Evolutionary conservation across 169 alveolate genomes (phyloP), one percentile per base, ranked within the genome.

Genomic region (Plasmodium blacklocki): DNA sequence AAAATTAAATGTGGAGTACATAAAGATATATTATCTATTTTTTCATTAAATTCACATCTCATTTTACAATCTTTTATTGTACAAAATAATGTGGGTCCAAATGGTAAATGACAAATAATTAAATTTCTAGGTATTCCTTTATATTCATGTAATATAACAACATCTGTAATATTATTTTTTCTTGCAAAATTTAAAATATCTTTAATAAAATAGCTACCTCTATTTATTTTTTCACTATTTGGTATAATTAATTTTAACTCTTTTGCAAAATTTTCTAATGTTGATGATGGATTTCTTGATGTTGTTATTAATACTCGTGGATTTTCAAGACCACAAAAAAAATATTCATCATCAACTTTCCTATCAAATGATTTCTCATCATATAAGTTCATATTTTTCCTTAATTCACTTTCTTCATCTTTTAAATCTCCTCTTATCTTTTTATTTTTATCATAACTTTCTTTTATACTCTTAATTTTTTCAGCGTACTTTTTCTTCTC

Each of bases 51-150:
- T 89, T 99, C 99, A 91, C 98, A 99, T 58, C 99, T 96, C 83
- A 98, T 94, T 12, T 97, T 98, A 19, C 98, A 99, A 85, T 98
- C 98, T 29, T 95, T 92, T 14, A 99, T 88, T 23, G 99, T 99
- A 92, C 98, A 98, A 93, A 98, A 98, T 1, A 99, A 98, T 2
- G 99, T 98, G 0, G 99, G 99, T 0, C 99, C 99, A 78, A 96
- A 97, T 3, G 99, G 99, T 88, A 99, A 89, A 91, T 99, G 99
- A 73, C 98, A 97, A 18, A 99, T 96, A 58, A 99, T 98, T 96
- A 99, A 91, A 66, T 99, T 99, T 89, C 98, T 99, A 0, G 99
- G 99, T 85, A 93, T 98, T 15, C 98, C 93, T 98, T 99, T 91
- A 75, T 93, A 93, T 73, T 93, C 95, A 83, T 93, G 93, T 26